A percentile compares a stretch with the other conserved stretches of the same genome.
These are phyloP conservation scores for Cercospora beticola DNA, from an alignment of 2,329 filamentous ascomycete genomes.

Conservation along the genomic window DNA sequence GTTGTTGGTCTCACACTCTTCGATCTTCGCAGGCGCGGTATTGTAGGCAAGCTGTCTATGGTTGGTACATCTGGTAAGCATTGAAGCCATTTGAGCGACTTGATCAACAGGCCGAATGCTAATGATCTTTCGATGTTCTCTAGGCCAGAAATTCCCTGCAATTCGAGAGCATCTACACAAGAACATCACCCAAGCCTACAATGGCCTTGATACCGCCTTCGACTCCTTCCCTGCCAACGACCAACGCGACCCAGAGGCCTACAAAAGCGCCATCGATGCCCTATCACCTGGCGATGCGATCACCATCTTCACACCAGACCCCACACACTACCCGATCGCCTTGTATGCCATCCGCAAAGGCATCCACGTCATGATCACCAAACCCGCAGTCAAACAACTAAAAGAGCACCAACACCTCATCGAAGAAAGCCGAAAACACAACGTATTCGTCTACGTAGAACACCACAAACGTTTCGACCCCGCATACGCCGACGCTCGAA, in stretches of 20 bases:
- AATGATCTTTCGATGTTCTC: background rate
- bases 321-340: constrained; percentile 88
- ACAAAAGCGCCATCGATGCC: constrained; percentile 84
- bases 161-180: constrained; percentile 85
- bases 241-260: constrained; percentile 72
- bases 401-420: constrained; percentile 76
- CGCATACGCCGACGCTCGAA: constrained; percentile 83
- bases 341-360: constrained; percentile 85
- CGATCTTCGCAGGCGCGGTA: constrained; percentile 82
- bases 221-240: constrained; percentile 76
- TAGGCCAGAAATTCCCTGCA: constrained; percentile 83
- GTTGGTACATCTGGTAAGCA: constrained; percentile 67
- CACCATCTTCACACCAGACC: constrained; percentile 93
- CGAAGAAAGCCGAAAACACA: constrained; percentile 67
- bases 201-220: constrained; percentile 83
- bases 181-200: constrained; percentile 80
- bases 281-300: constrained; percentile 81
- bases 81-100: background rate
- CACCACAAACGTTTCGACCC: constrained; percentile 97
- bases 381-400: constrained; percentile 85
- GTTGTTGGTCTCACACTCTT: constrained; percentile 89
- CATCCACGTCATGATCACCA: constrained; percentile 90
- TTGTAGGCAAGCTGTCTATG: constrained; percentile 84
- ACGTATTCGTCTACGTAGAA: constrained; percentile 89
- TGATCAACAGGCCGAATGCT: background rate